Evolutionary conservation across 352 stramenopile genomes (phyloP), one percentile per base, ranked within the genome.

Genomic region (Phytopythium delawarense): DNA sequence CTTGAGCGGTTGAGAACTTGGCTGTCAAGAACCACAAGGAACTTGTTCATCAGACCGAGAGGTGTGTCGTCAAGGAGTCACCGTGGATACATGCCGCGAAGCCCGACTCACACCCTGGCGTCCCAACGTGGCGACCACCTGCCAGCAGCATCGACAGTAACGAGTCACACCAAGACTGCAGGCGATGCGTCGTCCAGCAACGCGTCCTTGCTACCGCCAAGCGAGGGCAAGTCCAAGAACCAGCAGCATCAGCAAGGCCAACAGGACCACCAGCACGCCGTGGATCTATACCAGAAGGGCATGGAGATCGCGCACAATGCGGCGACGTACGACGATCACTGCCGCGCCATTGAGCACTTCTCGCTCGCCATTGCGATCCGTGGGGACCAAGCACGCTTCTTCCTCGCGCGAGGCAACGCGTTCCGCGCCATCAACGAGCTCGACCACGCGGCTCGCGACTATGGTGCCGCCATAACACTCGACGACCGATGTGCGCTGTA

Each of bases 211-310:
- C 35, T 15, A 0, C 13, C 30, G 0, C 34, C 15, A 35, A n/a
- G 25, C 34, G 35, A 59, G 3, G n/a, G 11, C 39, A 59, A 49
- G 34, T 59, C 53, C 2, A 59, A 48, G 53, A 59, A 49, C 39
- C 53, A 59, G 25, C 49, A 56, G 28, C 48, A 54, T 7, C 42
- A 49, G 21, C 53, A 91, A 59, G 76, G 75, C 2, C 79, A 88
- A 34, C 81, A 89, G 53, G 81, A 89, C 34, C 57, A 89, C 4
- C 84, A 91, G 49, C 79, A 90, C 58, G 84, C 84, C 1, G 78
- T 88, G 28, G 84, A 93, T 49, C 66, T 88, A 21, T 93, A 89
- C 64, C 82, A 90, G 57, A 91, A 91, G 45, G 84, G 78, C 4
- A 83, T 83, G 44, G 84, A 92, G 55, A 70, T 89, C 20, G 70